Base-by-base conservation (phyloP, 176 grass and related monocot species). In the Hordeum marinum region DNA sequence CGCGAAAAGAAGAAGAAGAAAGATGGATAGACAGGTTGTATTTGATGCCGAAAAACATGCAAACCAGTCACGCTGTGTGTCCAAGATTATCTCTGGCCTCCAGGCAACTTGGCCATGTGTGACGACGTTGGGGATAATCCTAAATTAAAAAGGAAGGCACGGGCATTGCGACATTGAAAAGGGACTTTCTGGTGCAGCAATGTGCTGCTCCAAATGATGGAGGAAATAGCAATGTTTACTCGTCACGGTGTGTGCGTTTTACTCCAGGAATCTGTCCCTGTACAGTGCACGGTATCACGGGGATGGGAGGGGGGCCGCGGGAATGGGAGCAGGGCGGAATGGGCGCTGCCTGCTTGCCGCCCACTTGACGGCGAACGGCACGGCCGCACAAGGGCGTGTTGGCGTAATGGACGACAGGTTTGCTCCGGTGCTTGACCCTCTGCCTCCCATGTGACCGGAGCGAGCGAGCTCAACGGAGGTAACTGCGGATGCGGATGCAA, bases 301-400 rank as follows among this genome's bases (percentile, higher is more conserved):
- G 7, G 11, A 23, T 18, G 34, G 50, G 48, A 78, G 29, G 55
- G 34, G 8, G n/a, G n/a, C n/a, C n/a, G n/a, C n/a, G n/a, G n/a
- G 29, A 6, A 21, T 5, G 29, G 68, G 41, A 46, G 43, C 73
- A 83, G 15, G 1, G 8, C 3, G 41, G 74, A 41, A 83, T 72
- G 54, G 64, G 34, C 37, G 36, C 63, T 83, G 73, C 80, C 64
- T 20, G 63, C 52, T 40, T 83, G 79, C 72, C 85, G 2, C 68
- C 34, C 17, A n/a, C 25, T 63, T 23, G 78, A 31, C 12, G 46
- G 26, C 9, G 9, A 27, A 12, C 20, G 0, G 18, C 74, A 88
- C 27, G n/a, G 11, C 20, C 0, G 20, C 75, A 88, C n/a, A 48
- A 29, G 18, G 55, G 5, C 65, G 12, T 73, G 75, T 73, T 29